Base-by-base conservation (phyloP, 2,329 filamentous ascomycete species). In the Claviceps sp. region DNA sequence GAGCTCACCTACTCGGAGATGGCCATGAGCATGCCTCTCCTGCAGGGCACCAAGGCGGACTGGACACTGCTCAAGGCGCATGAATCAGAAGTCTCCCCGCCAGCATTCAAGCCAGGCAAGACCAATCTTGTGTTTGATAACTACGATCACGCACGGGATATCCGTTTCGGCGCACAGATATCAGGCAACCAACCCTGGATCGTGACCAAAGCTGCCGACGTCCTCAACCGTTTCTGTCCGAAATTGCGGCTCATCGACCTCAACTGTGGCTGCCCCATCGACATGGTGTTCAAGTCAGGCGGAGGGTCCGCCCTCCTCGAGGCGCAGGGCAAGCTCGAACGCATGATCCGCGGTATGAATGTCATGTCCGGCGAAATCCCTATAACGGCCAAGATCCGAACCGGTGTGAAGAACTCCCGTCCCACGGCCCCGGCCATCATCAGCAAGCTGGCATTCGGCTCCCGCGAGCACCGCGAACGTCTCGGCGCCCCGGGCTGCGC, bases 1-100 rank as follows among this genome's bases (percentile, higher is more conserved):
- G 86, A 96, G 63, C 76, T 95, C 48, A 98, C 93, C 0, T 98
- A 95, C 72, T 97, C 91, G 0, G 93, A 98, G 69, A 98, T 98
- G 93, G 93, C 91, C 4, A 87, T 98, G 78, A 84, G 88, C 30
- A 72, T 95, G 67, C 90, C 91, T 9, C 71, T 98, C 43, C 77
- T 98, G 5, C 89, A 96, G 67, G 93, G 93, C 38, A 81, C 86
- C 57, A 94, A 91, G 69, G 77, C 84, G 1, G 93, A 98, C 71
- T 98, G 93, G 93, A 89, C 93, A 20, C 74, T 98, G 52, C 81
- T 97, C 76, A 94, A 93, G 67, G 88, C 88, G 3, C 93, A 98
- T 64, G 82, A 89, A 64, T 86, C 84, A 6, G 93, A 98, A 67
- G 73, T 85, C 18, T 68, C 72, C 22, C 80, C 89, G 24, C 91